phyloP scores from a whole-genome alignment of 345 rosid genomes.

The Ceriops tagal region DNA sequence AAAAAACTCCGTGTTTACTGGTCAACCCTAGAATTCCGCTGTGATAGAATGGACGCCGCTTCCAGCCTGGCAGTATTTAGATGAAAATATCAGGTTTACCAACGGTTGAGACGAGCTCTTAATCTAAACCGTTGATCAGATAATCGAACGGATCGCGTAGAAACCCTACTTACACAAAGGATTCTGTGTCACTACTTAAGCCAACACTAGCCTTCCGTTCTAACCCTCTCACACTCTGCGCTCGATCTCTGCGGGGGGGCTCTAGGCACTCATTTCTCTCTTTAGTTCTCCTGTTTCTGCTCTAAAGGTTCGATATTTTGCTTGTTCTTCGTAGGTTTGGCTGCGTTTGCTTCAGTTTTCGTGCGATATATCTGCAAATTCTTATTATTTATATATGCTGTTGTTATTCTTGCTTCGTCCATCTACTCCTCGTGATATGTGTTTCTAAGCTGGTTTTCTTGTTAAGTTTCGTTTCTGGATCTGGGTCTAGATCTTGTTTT shows the following conservation, averaged over 20 bases:
- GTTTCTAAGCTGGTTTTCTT: background rate
- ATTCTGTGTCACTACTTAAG: background rate
- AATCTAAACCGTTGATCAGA: background rate
- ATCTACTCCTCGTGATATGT: background rate
- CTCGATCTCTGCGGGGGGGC: slow-evolving; percentile 7
- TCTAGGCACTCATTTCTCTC: background rate
- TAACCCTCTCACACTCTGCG: background rate
- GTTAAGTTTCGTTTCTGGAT: background rate
- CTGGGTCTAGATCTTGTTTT: background rate
- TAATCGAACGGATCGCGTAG: background rate
- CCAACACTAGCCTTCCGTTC: background rate
- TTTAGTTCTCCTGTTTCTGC: background rate
- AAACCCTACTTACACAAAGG: slow-evolving; percentile 6
- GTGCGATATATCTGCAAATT: background rate
- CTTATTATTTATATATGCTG: background rate
- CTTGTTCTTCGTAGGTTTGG: background rate
- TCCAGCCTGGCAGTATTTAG: background rate
- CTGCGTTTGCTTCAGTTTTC: background rate
- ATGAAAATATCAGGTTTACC: background rate
- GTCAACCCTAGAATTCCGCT: background rate
- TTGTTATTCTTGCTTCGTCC: background rate
- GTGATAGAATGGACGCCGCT: too few species aligned
- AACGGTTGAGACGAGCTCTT: background rate
- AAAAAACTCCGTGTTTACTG: too few species aligned
- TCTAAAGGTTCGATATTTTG: slow-evolving; percentile 5